phyloP scores from a whole-genome alignment of 2,329 filamentous ascomycete genomes.

The Diplodia mutila region DNA sequence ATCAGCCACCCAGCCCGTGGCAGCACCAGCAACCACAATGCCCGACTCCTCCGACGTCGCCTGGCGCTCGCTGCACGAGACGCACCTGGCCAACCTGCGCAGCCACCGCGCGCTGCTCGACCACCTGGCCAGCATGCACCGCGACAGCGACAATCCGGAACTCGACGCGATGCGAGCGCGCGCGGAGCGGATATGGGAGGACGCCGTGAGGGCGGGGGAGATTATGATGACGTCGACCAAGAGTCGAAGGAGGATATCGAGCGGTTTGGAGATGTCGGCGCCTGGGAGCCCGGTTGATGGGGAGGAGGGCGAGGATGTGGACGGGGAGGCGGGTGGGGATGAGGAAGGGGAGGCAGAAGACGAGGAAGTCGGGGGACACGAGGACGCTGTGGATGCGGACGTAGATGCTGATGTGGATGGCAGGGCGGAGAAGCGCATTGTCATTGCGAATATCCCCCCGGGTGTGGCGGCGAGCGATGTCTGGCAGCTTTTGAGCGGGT shows the following conservation, averaged over 20 bases:
- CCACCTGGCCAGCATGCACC: slow-evolving; percentile 1
- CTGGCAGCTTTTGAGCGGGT: neutral
- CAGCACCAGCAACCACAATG: neutral
- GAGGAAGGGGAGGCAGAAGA: neutral
- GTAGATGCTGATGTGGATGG: neutral
- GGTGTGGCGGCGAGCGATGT: neutral
- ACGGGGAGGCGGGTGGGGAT: neutral
- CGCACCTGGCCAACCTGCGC: slow-evolving; percentile 19
- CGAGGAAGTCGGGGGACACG: neutral
- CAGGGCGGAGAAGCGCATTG: neutral
- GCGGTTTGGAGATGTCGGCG: neutral
- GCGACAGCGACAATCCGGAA: neutral
- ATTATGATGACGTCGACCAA: neutral
- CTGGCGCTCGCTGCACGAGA: slow-evolving; percentile 8
- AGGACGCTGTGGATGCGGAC: too few relatives aligned
- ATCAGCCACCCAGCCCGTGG: neutral
- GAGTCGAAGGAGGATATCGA: neutral
- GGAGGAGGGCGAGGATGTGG: neutral
- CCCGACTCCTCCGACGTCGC: neutral
- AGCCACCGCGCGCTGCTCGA: slow-evolving; percentile 22
- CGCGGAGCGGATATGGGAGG: slow-evolving; percentile 22
- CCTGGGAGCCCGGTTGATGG: neutral
- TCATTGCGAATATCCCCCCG: slow-evolving; percentile 14
- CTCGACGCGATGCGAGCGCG: slow-evolving; percentile 9
- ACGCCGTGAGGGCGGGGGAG: slow-evolving; percentile 9